Conservation (phyloP, 306 rosid species). For the Inga leiocalycina region DNA sequence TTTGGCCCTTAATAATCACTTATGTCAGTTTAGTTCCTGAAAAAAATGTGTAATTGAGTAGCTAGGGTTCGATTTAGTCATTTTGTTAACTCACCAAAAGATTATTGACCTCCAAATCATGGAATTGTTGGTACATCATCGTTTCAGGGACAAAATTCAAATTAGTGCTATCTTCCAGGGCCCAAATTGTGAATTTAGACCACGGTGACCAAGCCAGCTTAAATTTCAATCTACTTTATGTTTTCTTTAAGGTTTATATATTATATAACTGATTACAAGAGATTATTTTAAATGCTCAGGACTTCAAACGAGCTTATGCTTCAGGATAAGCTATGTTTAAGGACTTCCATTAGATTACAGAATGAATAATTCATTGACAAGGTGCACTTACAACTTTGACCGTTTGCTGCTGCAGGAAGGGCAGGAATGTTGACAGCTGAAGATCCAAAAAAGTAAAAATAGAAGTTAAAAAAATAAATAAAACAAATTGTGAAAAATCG, state of each 20-base stretch:
- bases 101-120: neutral
- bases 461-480: conserved; percentile 11
- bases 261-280: neutral
- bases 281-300: neutral
- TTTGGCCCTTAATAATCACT: neutral
- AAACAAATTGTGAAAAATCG: conserved; percentile 13
- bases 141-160: neutral
- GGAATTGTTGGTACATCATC: neutral
- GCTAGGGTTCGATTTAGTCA: neutral
- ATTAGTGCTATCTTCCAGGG: neutral
- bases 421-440: conserved; percentile 95
- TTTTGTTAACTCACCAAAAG: neutral
- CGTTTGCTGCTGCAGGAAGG: conserved; percentile 93
- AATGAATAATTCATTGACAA: conserved; percentile 22
- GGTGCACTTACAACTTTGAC: conserved; percentile 61
- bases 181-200: neutral
- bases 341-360: conserved; percentile 21
- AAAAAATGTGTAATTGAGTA: neutral
- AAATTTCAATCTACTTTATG: neutral
- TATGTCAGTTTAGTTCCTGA: neutral
- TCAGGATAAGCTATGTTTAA: neutral
- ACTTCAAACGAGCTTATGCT: conserved; percentile 12
- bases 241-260: conserved; percentile 3
- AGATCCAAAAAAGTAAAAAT: conserved; percentile 29
- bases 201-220: conserved; percentile 2